phyloP scores from a whole-genome alignment of 2,329 filamentous ascomycete species.

The Allantophomopsis cytisporea region DNA sequence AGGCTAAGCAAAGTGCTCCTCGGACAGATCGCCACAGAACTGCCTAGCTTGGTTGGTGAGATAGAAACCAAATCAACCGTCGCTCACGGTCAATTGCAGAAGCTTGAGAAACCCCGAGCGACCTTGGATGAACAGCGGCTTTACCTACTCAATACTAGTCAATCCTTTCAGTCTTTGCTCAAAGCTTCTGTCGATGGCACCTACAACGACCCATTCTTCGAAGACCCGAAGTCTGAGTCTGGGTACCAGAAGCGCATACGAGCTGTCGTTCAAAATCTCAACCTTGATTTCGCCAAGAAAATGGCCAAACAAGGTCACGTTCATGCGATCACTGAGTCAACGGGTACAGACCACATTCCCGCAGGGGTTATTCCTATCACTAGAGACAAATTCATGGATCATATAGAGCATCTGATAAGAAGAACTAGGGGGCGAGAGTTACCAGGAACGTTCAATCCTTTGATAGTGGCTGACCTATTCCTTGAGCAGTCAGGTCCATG shows the following conservation, averaged over 20 bases:
- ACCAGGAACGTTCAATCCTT: slow-evolving; percentile 23
- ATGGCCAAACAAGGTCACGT: slow-evolving; percentile 28
- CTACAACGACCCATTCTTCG: slow-evolving; percentile 38
- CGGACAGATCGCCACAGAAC: slow-evolving; percentile 28
- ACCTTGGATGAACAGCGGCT: slow-evolving; percentile 31
- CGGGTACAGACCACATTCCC: slow-evolving; percentile 5
- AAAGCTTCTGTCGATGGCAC: slow-evolving; percentile 33
- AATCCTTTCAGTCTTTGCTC: slow-evolving; percentile 27
- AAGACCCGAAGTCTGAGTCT: slow-evolving; percentile 12
- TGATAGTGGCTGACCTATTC: slow-evolving; percentile 24
- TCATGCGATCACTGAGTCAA: slow-evolving; percentile 17
- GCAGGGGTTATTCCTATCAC: slow-evolving; percentile 11
- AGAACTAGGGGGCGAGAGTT: slow-evolving; percentile 19
- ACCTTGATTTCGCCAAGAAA: slow-evolving; percentile 28
- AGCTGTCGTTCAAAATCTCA: slow-evolving; percentile 36
- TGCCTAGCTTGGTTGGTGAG: slow-evolving; percentile 30
- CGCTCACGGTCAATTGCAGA: slow-evolving; percentile 23
- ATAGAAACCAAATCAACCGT: slow-evolving; percentile 22
- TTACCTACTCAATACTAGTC: slow-evolving; percentile 31
- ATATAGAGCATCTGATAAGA: slow-evolving; percentile 14
- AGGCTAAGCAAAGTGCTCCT: slow-evolving; percentile 37
- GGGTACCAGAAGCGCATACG: slow-evolving; percentile 32
- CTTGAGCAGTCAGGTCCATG: slow-evolving; percentile 22
- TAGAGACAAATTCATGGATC: slow-evolving; percentile 23
- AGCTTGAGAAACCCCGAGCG: slow-evolving; percentile 32